phyloP scores from a whole-genome alignment of 331 rosid species.

The Spiraea crenata region DNA sequence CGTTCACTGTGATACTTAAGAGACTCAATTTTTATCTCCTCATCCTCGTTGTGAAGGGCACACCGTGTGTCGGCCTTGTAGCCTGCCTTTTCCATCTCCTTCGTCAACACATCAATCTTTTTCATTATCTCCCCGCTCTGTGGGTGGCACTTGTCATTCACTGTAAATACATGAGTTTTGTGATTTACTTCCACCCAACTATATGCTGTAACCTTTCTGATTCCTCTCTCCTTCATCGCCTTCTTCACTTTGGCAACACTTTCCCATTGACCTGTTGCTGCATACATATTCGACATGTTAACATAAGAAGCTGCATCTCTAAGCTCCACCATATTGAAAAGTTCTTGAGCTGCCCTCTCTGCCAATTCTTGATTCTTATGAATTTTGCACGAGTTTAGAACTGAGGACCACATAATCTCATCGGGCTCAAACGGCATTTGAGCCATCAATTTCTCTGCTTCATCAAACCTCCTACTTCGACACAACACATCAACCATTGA shows the following conservation, averaged over 20 bases:
- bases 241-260: slow-evolving; percentile 64
- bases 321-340: slow-evolving; percentile 60
- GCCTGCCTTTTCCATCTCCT: slow-evolving; percentile 62
- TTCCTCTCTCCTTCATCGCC: slow-evolving; percentile 75
- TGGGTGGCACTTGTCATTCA: slow-evolving; percentile 60
- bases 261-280: slow-evolving; percentile 79
- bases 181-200: slow-evolving; percentile 79
- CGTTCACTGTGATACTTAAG: slow-evolving; percentile 77
- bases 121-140: slow-evolving; percentile 44
- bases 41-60: slow-evolving; percentile 64
- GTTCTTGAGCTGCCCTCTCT: slow-evolving; percentile 61
- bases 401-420: slow-evolving; percentile 72
- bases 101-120: slow-evolving; percentile 50
- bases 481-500: slow-evolving; percentile 71
- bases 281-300: slow-evolving; percentile 75
- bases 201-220: slow-evolving; percentile 60
- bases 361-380: slow-evolving; percentile 70
- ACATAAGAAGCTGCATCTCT: slow-evolving; percentile 72
- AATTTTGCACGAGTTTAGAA: slow-evolving; percentile 71
- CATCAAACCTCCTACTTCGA: slow-evolving; percentile 55
- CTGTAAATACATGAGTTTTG: slow-evolving; percentile 60
- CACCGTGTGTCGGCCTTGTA: slow-evolving; percentile 68
- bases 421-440: slow-evolving; percentile 74
- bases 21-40: slow-evolving; percentile 56
- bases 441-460: slow-evolving; percentile 63